These are phyloP conservation scores for Hypoxylon lienhwacheense DNA, from an alignment of 495 filamentous ascomycete species.

Conservation along the genomic window DNA sequence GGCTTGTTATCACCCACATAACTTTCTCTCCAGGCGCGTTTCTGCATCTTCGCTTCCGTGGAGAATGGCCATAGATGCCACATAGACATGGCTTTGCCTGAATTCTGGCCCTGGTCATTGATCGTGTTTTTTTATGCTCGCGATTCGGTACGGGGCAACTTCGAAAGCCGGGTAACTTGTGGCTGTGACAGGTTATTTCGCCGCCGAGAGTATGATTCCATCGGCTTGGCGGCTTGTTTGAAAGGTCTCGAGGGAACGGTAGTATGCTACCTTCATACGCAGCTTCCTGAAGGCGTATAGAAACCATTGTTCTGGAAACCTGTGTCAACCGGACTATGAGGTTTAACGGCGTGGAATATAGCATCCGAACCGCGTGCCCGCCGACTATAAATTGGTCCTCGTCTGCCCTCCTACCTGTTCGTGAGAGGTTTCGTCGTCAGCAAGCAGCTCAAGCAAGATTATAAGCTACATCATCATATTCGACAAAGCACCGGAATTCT, in stretches of 20 bases:
- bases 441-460: slow-evolving; percentile 22
- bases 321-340: slow-evolving; percentile 1
- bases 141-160: slow-evolving; percentile 11
- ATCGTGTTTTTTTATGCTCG: slow-evolving; percentile 2
- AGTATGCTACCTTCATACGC: slow-evolving; percentile 7
- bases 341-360: slow-evolving; percentile 5
- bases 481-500: background rate
- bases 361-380: slow-evolving; percentile 7
- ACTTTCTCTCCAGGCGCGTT: slow-evolving; percentile 12
- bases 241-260: slow-evolving; percentile 2
- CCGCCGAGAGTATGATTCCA: slow-evolving; percentile 30
- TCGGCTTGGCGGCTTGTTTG: slow-evolving; percentile 20
- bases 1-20: slow-evolving; percentile 21
- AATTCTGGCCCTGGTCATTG: slow-evolving; percentile 14
- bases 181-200: slow-evolving; percentile 26
- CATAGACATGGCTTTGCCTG: slow-evolving; percentile 17
- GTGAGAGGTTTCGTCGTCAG: slow-evolving; percentile 7
- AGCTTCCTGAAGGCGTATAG: slow-evolving; percentile 29
- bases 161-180: slow-evolving; percentile 17
- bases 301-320: slow-evolving; percentile 20
- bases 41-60: slow-evolving; percentile 18
- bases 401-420: background rate
- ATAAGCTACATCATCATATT: slow-evolving; percentile 1
- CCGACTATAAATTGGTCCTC: slow-evolving; percentile 23
- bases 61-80: background rate